A percentile compares a stretch with the other conserved stretches of the same genome.
Evolutionary conservation across 2,329 filamentous ascomycete genomes (phyloP).

Genomic region (Periglandula ipomoeae): DNA sequence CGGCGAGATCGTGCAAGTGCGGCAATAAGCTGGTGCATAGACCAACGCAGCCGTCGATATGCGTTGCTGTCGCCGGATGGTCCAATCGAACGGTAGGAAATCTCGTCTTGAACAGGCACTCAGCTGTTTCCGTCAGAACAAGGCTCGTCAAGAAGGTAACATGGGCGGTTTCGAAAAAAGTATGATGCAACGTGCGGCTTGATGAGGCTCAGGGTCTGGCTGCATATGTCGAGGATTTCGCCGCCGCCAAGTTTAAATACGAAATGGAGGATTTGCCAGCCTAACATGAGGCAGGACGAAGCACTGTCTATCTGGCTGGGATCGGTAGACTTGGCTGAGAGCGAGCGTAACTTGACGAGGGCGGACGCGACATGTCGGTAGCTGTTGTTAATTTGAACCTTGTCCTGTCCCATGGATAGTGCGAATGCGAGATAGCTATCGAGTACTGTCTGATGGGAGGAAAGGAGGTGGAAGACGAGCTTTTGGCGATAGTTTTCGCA

Average conservation of each 20-base stretch:
- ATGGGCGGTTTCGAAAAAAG: background rate
- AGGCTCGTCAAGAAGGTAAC: slow-evolving; percentile 13
- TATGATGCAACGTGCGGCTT: slow-evolving; percentile 10
- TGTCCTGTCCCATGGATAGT: slow-evolving; percentile 8
- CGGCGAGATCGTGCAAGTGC: slow-evolving; percentile 17
- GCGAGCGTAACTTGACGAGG: slow-evolving; percentile 9
- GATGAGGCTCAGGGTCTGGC: slow-evolving; percentile 13
- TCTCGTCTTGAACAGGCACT: slow-evolving; percentile 15
- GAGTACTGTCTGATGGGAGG: slow-evolving; percentile 5
- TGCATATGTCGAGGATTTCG: slow-evolving; percentile 11
- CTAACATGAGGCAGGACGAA: slow-evolving; percentile 12
- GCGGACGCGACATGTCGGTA: slow-evolving; percentile 14
- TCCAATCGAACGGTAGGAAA: slow-evolving; percentile 15
- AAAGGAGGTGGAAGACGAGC: slow-evolving; percentile 11
- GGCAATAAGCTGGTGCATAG: slow-evolving; percentile 16
- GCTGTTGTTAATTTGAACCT: background rate
- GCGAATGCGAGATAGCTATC: slow-evolving; percentile 14
- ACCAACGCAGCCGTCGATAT: slow-evolving; percentile 18
- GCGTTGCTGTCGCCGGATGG: slow-evolving; percentile 2
- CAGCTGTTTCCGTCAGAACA: slow-evolving; percentile 15
- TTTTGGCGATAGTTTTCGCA: slow-evolving; percentile 10
- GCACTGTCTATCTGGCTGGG: slow-evolving; percentile 7
- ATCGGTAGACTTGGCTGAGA: slow-evolving; percentile 5
- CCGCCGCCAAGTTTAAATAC: slow-evolving; percentile 8
- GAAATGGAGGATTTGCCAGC: slow-evolving; percentile 14